Percentiles rank a stretch among this genome's conserved stretches.
Conservation (phyloP, 352 stramenopile species). For the Phytophthora sp. region DNA sequence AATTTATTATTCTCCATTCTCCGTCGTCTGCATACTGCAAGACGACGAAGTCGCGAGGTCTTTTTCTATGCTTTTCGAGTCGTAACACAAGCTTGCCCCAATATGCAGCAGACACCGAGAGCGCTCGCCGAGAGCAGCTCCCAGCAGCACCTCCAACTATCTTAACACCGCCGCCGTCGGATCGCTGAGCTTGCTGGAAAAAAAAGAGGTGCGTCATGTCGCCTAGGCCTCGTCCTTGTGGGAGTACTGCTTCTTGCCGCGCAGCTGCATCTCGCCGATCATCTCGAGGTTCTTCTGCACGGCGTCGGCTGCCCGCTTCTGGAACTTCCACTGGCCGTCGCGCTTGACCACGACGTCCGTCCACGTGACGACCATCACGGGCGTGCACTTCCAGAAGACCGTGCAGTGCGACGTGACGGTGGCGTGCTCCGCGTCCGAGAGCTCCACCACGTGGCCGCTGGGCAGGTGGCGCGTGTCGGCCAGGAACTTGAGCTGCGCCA, state of each 20-base stretch:
- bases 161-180: not conserved
- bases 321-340: slow-evolving; percentile 80
- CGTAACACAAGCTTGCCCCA: not conserved
- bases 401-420: slow-evolving; percentile 68
- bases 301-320: slow-evolving; percentile 68
- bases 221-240: slow-evolving; percentile 59
- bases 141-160: not conserved
- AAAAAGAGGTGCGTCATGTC: not conserved
- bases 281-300: slow-evolving; percentile 92
- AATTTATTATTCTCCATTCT: slow-evolving; percentile 28
- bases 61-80: slow-evolving; percentile 25
- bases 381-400: slow-evolving; percentile 88
- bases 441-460: slow-evolving; percentile 79
- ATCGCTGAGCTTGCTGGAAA: not conserved
- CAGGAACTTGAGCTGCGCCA: slow-evolving; percentile 81
- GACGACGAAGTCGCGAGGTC: slow-evolving; percentile 8
- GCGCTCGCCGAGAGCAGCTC: too few species aligned
- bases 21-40: not conserved
- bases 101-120: not conserved
- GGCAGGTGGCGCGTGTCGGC: slow-evolving; percentile 82
- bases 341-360: slow-evolving; percentile 76
- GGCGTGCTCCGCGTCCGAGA: slow-evolving; percentile 58
- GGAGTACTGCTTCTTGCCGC: slow-evolving; percentile 89
- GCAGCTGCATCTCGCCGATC: slow-evolving; percentile 89
- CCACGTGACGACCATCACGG: slow-evolving; percentile 86